Conservation (phyloP, 495 filamentous ascomycete genomes). For the Neurospora tetrasperma region DNA sequence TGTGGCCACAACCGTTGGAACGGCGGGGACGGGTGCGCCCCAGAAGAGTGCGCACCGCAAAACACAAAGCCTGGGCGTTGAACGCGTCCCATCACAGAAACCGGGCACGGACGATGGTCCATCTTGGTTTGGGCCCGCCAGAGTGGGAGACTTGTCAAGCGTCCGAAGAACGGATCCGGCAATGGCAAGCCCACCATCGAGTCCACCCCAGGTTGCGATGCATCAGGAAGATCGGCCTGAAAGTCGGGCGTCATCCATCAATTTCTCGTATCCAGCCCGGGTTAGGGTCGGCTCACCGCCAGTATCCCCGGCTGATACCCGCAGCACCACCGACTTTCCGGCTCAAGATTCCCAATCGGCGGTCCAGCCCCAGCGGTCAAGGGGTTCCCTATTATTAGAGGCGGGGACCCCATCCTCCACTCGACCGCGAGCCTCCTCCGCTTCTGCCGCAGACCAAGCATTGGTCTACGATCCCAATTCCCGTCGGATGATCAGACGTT, state of each 20-base stretch:
- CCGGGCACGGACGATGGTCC: conserved; percentile 22
- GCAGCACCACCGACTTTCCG: background rate
- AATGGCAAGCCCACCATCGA: conserved; percentile 29
- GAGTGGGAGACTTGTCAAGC: conserved; percentile 31
- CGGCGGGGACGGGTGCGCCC: background rate
- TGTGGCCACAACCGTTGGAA: conserved; percentile 20
- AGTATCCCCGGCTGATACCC: conserved; percentile 6
- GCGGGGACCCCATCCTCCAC: conserved; percentile 1
- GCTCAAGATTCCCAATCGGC: background rate
- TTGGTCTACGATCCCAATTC: conserved; percentile 50
- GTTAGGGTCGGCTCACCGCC: conserved; percentile 26
- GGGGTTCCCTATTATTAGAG: background rate
- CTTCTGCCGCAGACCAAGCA: conserved; percentile 20
- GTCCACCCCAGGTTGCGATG: conserved; percentile 16
- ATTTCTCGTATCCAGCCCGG: conserved; percentile 70
- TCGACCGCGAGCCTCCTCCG: conserved; percentile 14
- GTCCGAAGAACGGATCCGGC: conserved; percentile 33
- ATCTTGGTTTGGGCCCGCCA: conserved; percentile 33
- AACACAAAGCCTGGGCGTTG: conserved; percentile 22
- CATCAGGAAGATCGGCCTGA: conserved; percentile 31
- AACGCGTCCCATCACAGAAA: conserved; percentile 36
- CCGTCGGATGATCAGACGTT: conserved; percentile 39
- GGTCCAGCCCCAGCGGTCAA: background rate
- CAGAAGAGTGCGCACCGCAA: conserved; percentile 10
- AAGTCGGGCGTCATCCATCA: conserved; percentile 58